Evolutionary conservation across 331 rosid genomes (phyloP).

Genomic region (Malus hybrid): DNA sequence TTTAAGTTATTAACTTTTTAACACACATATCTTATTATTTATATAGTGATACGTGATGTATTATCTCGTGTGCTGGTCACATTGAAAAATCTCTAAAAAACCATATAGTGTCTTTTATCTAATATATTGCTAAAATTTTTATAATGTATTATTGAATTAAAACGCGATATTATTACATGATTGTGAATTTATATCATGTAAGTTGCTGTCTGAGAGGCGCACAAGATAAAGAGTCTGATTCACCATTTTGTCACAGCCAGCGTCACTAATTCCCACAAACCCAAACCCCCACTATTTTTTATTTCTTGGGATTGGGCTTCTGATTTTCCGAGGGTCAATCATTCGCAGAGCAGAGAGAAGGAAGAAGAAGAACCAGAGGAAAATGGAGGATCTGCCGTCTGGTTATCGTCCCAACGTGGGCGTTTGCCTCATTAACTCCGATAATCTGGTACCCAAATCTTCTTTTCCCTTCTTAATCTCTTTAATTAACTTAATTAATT

Average conservation of each 20-base stretch:
- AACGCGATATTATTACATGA: fast-evolving
- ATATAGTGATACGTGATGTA: too few relatives aligned
- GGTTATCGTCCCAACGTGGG: conserved; percentile 99
- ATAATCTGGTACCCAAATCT: conserved; percentile 50
- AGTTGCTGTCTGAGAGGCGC: not conserved
- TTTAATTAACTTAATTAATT: not conserved
- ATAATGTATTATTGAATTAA: too few relatives aligned
- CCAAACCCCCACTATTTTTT: not conserved
- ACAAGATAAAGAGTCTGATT: conserved; percentile 25
- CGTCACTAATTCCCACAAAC: conserved; percentile 15
- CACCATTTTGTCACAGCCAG: conserved; percentile 4
- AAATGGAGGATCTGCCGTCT: conserved; percentile 86
- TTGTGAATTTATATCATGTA: too few relatives aligned
- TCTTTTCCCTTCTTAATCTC: not conserved
- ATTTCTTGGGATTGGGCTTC: not conserved
- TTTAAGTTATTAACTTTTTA: too few relatives aligned
- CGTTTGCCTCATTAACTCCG: conserved; percentile 81
- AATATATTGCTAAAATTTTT: too few relatives aligned
- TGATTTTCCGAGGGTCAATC: not conserved
- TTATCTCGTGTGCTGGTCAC: fast-evolving
- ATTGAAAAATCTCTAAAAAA: fast-evolving
- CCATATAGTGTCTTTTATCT: too few relatives aligned
- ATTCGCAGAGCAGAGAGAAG: not conserved
- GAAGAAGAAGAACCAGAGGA: not conserved
- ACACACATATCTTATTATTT: fast-evolving